Base-by-base conservation (phyloP, 108 stramenopile genomes). In the Bacterosira constricta region DNA sequence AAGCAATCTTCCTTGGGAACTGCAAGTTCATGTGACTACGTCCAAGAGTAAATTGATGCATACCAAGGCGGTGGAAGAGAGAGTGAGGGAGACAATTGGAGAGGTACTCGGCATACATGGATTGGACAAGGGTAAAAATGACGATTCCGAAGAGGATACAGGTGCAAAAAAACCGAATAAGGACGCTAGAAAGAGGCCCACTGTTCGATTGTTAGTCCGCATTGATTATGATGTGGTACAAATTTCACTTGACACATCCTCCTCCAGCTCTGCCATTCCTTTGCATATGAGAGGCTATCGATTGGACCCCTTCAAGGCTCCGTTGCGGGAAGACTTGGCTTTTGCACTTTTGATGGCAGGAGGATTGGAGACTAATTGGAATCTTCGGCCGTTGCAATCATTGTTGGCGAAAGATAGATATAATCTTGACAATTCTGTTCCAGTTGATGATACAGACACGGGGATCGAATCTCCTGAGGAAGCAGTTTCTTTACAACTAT, bases 271-370 rank as follows among this genome's bases (percentile, higher is more conserved):
- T 32, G 41, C 79, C 3, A 49, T 7, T 34, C 90, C 90, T 9
- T 50, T 93, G 45, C 91, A 93, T 62, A 74, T 68, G 72, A 55
- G 91, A 56, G 91, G 89, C 21, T 93, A 93, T 76, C 79, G 89
- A 38, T 59, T 85, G 49, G 42, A 87, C 41, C 77, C 83, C 15
- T 68, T 66, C 49, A 90, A 87, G 66, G 91, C 91, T 38, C 91
- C 91, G 12, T 63, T 93, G 29, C 84, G 91, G 45, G 91, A 93
- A 77, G 91, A 93, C 63, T 57, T 93, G 50, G 91, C 89, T 0
- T 89, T 63, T 70, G 82, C 89, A 18, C 75, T 93, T 60, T 71
- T 90, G 39, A 64, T 80, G 45, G 17, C 74, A 13, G 73, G 83
- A 29, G 87, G 86, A 9, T 83, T 84, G 75, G 72, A 56, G 31